Evolutionary conservation across 2,329 filamentous ascomycete genomes (phyloP).

Genomic region (Epicoccum sorghinum): DNA sequence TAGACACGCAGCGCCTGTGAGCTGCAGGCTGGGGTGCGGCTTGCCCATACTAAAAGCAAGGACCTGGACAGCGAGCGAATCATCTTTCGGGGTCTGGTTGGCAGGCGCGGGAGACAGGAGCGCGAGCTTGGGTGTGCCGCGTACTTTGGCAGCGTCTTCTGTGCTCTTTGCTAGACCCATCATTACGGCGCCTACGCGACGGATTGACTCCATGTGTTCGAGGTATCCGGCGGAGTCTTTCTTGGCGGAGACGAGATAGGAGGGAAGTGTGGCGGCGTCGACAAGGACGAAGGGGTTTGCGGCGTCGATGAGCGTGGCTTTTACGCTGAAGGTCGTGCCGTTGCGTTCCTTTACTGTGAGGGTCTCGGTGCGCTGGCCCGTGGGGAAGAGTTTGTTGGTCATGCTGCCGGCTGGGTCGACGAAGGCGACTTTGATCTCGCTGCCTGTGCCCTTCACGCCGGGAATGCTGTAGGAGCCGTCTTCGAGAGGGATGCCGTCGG

Average conservation of each 20-base stretch:
- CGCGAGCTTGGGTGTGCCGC: constrained; percentile 66
- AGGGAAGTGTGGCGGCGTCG: constrained; percentile 57
- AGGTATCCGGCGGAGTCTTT: constrained; percentile 54
- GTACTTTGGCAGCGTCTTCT: constrained; percentile 48
- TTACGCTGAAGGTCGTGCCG: constrained; percentile 45
- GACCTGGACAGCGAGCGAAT: constrained; percentile 25
- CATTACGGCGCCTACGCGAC: constrained; percentile 59
- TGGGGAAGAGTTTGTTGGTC: constrained; percentile 66
- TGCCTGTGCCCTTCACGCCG: constrained; percentile 65
- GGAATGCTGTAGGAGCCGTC: constrained; percentile 66
- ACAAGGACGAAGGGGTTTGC: constrained; percentile 69
- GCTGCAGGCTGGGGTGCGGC: constrained; percentile 40
- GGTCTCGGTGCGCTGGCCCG: constrained; percentile 59
- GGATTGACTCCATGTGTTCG: constrained; percentile 61
- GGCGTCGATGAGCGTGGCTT: constrained; percentile 65
- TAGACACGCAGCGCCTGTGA: constrained; percentile 43
- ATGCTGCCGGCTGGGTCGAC: constrained; percentile 66
- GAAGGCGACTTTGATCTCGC: constrained; percentile 65
- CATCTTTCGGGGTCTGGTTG: neutral
- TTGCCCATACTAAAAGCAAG: constrained; percentile 42
- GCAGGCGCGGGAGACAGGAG: constrained; percentile 51
- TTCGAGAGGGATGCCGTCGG: constrained; percentile 48
- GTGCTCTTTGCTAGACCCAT: constrained; percentile 63
- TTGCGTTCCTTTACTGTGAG: constrained; percentile 43
- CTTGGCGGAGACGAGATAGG: constrained; percentile 52